A percentile compares a stretch with the other conserved stretches of the same genome.
Evolutionary conservation across 305 asterid genomes (phyloP).

Genomic region (Fraxinus dipetala): DNA sequence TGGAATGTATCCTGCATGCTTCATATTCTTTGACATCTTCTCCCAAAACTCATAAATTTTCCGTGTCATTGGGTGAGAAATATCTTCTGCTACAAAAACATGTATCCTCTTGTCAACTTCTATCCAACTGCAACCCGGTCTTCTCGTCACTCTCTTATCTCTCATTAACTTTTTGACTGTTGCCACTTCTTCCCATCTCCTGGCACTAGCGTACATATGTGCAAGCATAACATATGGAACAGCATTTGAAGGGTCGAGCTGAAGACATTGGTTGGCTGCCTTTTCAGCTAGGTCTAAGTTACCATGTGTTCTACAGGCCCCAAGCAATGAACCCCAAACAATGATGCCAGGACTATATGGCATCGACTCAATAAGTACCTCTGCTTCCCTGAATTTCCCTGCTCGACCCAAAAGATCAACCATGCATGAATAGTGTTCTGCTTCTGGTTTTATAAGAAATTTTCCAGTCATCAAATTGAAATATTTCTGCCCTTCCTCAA

Average conservation of each 20-base stretch:
- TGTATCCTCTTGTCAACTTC: slow-evolving; percentile 55
- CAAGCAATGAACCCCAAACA: slow-evolving; percentile 67
- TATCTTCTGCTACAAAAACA: slow-evolving; percentile 64
- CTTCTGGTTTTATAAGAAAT: slow-evolving; percentile 52
- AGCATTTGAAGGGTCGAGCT: slow-evolving; percentile 64
- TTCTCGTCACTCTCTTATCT: slow-evolving; percentile 44
- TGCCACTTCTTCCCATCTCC: slow-evolving; percentile 69
- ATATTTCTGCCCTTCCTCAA: slow-evolving; percentile 59
- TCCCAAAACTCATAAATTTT: slow-evolving; percentile 56
- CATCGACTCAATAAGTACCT: slow-evolving; percentile 53
- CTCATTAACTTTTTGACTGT: slow-evolving; percentile 46
- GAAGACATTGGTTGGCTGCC: slow-evolving; percentile 58
- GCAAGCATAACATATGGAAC: slow-evolving; percentile 65
- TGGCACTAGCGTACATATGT: slow-evolving; percentile 45
- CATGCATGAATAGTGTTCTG: slow-evolving; percentile 70
- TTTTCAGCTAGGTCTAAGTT: slow-evolving; percentile 56
- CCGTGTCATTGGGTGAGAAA: slow-evolving; percentile 55
- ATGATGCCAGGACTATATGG: slow-evolving; percentile 50
- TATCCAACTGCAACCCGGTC: slow-evolving; percentile 78
- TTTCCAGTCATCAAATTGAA: slow-evolving; percentile 54
- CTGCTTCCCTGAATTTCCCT: slow-evolving; percentile 63
- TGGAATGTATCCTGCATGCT: slow-evolving; percentile 48
- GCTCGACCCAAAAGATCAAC: slow-evolving; percentile 70
- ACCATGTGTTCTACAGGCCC: slow-evolving; percentile 59
- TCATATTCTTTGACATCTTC: slow-evolving; percentile 49